A percentile compares a stretch with the other conserved stretches of the same genome.
These are phyloP conservation scores for Colletotrichum sp. DNA, from an alignment of 2,329 filamentous ascomycete species.

Conservation along the genomic window DNA sequence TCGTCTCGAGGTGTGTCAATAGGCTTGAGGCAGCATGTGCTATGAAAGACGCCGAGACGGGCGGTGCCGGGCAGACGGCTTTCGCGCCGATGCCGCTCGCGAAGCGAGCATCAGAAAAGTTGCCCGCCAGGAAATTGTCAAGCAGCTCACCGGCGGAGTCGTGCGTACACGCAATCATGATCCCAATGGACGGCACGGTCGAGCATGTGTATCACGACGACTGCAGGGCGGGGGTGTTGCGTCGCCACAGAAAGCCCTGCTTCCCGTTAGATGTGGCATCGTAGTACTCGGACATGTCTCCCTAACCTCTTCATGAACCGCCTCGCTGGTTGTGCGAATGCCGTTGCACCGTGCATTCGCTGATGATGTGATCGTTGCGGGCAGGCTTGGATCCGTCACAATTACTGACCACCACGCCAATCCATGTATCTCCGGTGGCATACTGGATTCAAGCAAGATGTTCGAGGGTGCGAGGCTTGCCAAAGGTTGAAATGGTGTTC, in stretches of 20 bases:
- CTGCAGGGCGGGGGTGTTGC: not conserved
- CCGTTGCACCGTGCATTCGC: not conserved
- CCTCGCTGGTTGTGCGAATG: not conserved
- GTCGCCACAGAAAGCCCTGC: not conserved
- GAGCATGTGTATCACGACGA: not conserved
- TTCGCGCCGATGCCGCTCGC: not conserved
- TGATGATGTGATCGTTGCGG: too few species aligned
- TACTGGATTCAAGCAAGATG: too few species aligned
- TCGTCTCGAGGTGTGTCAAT: too few species aligned
- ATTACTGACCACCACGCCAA: too few species aligned
- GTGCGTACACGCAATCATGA: not conserved
- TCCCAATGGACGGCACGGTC: not conserved
- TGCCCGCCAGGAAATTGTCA: not conserved
- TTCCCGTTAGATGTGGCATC: not conserved
- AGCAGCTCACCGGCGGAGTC: not conserved
- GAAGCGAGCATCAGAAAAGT: not conserved
- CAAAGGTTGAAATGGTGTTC: not conserved
- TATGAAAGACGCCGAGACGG: too few species aligned
- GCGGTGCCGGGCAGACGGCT: not conserved
- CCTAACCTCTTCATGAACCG: not conserved
- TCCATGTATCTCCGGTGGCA: too few species aligned
- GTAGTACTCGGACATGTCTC: not conserved
- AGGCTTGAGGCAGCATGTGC: too few species aligned
- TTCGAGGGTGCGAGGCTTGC: too few species aligned
- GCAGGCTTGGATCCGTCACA: too few species aligned